Conservation (phyloP, 208 protist species). For the Trypanosoma scelopori region DNA sequence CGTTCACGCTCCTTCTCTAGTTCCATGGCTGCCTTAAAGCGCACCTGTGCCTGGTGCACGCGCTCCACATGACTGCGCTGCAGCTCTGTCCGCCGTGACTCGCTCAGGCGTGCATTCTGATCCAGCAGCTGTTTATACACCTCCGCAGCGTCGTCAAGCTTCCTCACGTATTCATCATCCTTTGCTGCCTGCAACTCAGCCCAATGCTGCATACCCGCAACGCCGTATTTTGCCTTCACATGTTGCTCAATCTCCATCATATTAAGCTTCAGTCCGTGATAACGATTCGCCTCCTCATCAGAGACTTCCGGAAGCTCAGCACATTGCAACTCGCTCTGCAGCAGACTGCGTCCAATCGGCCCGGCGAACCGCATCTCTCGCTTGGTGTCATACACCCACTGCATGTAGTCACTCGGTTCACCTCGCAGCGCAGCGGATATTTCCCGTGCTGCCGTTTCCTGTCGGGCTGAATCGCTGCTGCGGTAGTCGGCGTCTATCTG, state of each 20-base stretch:
- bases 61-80: constrained; percentile 70
- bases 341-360: constrained; percentile 41
- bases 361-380: constrained; percentile 65
- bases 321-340: constrained; percentile 40
- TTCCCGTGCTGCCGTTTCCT: constrained; percentile 66
- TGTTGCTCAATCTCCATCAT: constrained; percentile 78
- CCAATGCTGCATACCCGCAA: constrained; percentile 86
- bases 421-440: constrained; percentile 72
- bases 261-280: constrained; percentile 58
- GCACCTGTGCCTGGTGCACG: constrained; percentile 79
- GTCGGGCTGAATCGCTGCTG: constrained; percentile 53
- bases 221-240: constrained; percentile 70
- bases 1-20: constrained; percentile 77
- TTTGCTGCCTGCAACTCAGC: constrained; percentile 81
- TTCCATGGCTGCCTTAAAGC: constrained; percentile 85
- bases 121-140: constrained; percentile 78
- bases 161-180: constrained; percentile 72
- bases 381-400: constrained; percentile 83
- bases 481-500: constrained; percentile 90
- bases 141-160: constrained; percentile 71
- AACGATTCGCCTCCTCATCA: constrained; percentile 79
- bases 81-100: constrained; percentile 65
- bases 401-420: constrained; percentile 84
- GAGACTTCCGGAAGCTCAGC: constrained; percentile 73
- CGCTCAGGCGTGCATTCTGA: constrained; percentile 66